phyloP scores from a whole-genome alignment of 2,329 filamentous ascomycete species.

The Talaromyces atroroseus region DNA sequence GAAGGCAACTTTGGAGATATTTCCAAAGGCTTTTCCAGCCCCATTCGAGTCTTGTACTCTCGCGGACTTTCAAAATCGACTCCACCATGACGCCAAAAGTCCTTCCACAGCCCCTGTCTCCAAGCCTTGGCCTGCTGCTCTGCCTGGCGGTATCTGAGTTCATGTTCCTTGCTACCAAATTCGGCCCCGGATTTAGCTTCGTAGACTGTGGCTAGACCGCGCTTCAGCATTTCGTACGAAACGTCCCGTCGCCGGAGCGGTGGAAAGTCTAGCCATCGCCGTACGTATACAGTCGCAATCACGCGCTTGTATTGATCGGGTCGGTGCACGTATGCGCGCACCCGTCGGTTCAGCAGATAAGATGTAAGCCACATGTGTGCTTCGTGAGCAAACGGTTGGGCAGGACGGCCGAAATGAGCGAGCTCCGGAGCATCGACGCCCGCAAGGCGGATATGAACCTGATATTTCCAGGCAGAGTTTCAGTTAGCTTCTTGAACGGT shows the following conservation, averaged over 20 bases:
- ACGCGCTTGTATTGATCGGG: slow-evolving; percentile 90
- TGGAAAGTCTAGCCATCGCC: slow-evolving; percentile 44
- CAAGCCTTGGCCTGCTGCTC: slow-evolving; percentile 56
- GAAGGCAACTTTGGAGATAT: background rate
- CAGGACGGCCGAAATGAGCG: slow-evolving; percentile 83
- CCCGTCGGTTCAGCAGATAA: slow-evolving; percentile 65
- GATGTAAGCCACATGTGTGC: slow-evolving; percentile 73
- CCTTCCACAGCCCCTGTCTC: slow-evolving; percentile 69
- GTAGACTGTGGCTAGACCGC: slow-evolving; percentile 82
- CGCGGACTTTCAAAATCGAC: slow-evolving; percentile 73
- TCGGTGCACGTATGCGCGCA: slow-evolving; percentile 76
- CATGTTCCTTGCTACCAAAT: slow-evolving; percentile 65
- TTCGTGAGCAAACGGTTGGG: slow-evolving; percentile 77
- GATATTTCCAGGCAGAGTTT: background rate
- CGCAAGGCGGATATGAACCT: slow-evolving; percentile 81
- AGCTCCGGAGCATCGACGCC: slow-evolving; percentile 91
- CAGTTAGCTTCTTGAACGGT: background rate
- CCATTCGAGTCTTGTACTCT: slow-evolving; percentile 69
- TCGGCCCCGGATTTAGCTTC: slow-evolving; percentile 87
- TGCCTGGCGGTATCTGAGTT: slow-evolving; percentile 42
- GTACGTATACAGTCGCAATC: slow-evolving; percentile 76
- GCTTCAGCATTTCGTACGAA: slow-evolving; percentile 80
- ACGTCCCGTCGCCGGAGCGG: slow-evolving; percentile 66
- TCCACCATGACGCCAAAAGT: slow-evolving; percentile 42
- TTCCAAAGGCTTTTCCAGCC: slow-evolving; percentile 19